These are phyloP conservation scores for Mariannaea sp. DNA, from an alignment of 2,329 filamentous ascomycete genomes.

Conservation along the genomic window DNA sequence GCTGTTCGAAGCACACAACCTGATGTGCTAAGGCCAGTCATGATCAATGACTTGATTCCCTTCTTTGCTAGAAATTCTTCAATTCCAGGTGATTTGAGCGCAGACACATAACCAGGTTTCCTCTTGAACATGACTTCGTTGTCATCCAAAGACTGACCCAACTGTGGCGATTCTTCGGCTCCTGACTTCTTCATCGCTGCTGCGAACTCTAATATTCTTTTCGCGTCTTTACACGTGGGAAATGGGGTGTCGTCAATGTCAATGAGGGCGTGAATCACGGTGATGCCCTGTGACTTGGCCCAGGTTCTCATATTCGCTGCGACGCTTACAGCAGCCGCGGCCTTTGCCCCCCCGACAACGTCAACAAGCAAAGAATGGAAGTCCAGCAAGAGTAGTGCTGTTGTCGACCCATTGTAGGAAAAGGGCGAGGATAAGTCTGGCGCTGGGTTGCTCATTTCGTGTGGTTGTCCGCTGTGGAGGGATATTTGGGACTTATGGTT, in stretches of 20 bases:
- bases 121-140: conserved; percentile 8
- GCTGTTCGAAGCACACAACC: conserved; percentile 13
- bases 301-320: conserved; percentile 11
- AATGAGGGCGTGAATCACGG: conserved; percentile 11
- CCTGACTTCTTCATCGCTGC: not conserved
- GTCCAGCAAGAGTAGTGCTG: conserved; percentile 10
- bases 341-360: not conserved
- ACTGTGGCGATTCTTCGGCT: not conserved
- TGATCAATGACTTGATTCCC: conserved; percentile 11
- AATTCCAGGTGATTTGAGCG: conserved; percentile 11
- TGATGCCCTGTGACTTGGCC: conserved; percentile 9
- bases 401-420: not conserved
- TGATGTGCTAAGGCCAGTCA: conserved; percentile 17
- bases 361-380: conserved; percentile 14
- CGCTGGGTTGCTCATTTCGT: not conserved
- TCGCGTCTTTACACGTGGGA: not conserved
- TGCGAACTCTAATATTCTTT: not conserved
- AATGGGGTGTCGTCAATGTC: conserved; percentile 1
- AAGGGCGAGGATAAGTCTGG: not conserved
- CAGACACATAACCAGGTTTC: conserved; percentile 5
- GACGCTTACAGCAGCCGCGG: not conserved
- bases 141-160: not conserved
- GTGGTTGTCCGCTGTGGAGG: not conserved
- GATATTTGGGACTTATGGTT: no score
- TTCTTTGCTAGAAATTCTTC: conserved; percentile 1